Base-by-base conservation (phyloP, 257 asterid species). In the Capsicum chinense region DNA sequence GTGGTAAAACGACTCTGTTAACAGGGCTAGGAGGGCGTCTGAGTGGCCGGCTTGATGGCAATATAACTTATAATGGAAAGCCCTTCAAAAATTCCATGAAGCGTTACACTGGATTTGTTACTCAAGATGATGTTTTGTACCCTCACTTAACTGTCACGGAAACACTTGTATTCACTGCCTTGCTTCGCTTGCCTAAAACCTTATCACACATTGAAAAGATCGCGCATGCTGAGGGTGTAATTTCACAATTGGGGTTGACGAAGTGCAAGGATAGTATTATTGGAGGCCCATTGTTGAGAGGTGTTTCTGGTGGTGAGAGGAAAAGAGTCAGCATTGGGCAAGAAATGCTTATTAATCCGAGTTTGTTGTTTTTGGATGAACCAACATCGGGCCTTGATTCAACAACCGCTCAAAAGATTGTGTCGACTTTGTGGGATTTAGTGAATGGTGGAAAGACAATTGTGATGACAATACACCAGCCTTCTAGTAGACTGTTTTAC, bases 381-480 rank as follows among this genome's bases (percentile, higher is more conserved):
- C 98, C 98, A 5, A 93, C 98, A 2, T 95, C 98, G 0, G 98
- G 98, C 2, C 90, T 93, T 0, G 98, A 95, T 79, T 93, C 98
- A 1, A 95, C 98, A 4, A 93, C 97, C 0, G 98, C 98, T 8
- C 95, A 88, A 83, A 90, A 88, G 83, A 93, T 95, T 5, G 93
- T 95, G 10, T 88, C 94, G 1, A 93, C 91, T 0, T 74, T 95
- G n/a, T 66, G 89, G 93, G 97, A 92, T 56, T 57, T 95, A 4
- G 92, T 91, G 3, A 85, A 87, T 6, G 97, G 93, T 0, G 98
- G 98, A 0, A 87, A 98, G 54, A 92, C 98, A 0, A 50, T 93
- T 11, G 92, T 90, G 16, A 93, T 92, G 96, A 92, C 98, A 7
- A 92, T 95, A 57, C 98, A 95, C 70, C 98, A 95, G 86, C 98